A percentile compares a stretch with the other conserved stretches of the same genome.
These are phyloP conservation scores for Royoungia palumana DNA, from an alignment of 768 basidiomycete species.

Conservation along the genomic window DNA sequence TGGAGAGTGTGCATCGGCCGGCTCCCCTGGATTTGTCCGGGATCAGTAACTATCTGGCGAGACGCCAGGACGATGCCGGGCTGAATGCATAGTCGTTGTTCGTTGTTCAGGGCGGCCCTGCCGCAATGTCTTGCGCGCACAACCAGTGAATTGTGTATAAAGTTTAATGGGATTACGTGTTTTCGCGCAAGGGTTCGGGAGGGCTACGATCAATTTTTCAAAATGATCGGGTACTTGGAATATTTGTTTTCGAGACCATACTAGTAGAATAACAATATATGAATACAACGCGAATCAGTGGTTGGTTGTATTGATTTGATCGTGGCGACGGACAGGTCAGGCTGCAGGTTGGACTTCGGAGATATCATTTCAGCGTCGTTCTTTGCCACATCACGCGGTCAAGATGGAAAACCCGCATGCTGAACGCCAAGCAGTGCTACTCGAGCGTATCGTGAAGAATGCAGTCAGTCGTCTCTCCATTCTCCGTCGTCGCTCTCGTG, in stretches of 20 bases:
- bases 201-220: conserved; percentile 5
- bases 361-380: not conserved
- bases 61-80: not conserved
- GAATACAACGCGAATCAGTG: too few relatives aligned
- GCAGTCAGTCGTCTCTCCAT: conserved; percentile 50
- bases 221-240: not conserved
- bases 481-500: not conserved
- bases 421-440: conserved; percentile 84
- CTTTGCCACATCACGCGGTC: conserved; percentile 6
- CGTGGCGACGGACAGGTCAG: not conserved
- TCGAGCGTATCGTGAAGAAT: conserved; percentile 90
- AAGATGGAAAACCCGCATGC: conserved; percentile 94
- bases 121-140: conserved; percentile 10
- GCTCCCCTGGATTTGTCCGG: conserved; percentile 17
- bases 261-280: too few relatives aligned
- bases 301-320: not conserved
- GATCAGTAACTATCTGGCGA: conserved; percentile 8
- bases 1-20: conserved; percentile 17
- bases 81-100: not conserved
- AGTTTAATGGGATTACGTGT: not conserved
- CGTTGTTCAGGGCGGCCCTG: conserved; percentile 11
- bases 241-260: too few relatives aligned
- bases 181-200: conserved; percentile 16
- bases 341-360: too few relatives aligned
- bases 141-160: not conserved